Percentiles rank a stretch among this genome's conserved stretches.
Evolutionary conservation across 345 rosid species (phyloP).

Genomic region (rapeseed (Brassica napus)): Da-Ae NC_063450.1:48843501-48844000

Average conservation of each 20-base stretch:
- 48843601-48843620: constrained; percentile 18
- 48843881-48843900: constrained; percentile 67
- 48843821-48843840: constrained; percentile 87
- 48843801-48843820: constrained; percentile 82
- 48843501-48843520: constrained; percentile 4
- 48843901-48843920: constrained; percentile 63
- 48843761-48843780: constrained; percentile 82
- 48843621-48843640: constrained; percentile 34
- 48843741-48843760: constrained; percentile 61
- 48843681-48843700: constrained; percentile 65
- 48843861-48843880: constrained; percentile 70
- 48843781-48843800: constrained; percentile 53
- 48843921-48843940: background rate
- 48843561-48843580: constrained; percentile 79
- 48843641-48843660: constrained; percentile 53
- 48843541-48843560: constrained; percentile 88
- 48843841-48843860: constrained; percentile 76
- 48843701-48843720: constrained; percentile 63
- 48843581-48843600: constrained; percentile 75
- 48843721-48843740: constrained; percentile 62
- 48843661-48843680: constrained; percentile 48
- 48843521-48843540: constrained; percentile 75
- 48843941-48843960: background rate
- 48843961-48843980: constrained; percentile 51
- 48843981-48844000: constrained; percentile 91